Percentiles rank a stretch among this genome's conserved stretches.
These are phyloP conservation scores for Eucalyptus melliodora DNA, from an alignment of 345 rosid species.

Conservation along the genomic window DNA sequence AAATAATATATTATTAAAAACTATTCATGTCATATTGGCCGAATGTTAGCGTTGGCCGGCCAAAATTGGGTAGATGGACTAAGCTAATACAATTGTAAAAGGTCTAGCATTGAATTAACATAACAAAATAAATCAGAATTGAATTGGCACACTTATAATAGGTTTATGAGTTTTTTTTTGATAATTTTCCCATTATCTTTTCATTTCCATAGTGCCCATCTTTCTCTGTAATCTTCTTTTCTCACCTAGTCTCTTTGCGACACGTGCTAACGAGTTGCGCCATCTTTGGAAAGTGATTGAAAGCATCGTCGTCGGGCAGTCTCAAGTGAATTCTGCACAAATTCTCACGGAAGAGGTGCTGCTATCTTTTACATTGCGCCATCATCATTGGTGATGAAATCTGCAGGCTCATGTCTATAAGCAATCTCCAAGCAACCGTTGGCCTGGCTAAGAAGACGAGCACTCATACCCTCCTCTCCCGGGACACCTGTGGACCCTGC, in stretches of 20 bases:
- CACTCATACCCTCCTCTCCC: background rate
- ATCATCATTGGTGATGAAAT: background rate
- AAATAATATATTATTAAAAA: no score
- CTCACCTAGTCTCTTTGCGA: background rate
- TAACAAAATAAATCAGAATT: accelerated
- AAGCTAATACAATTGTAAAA: no score
- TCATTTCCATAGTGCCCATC: background rate
- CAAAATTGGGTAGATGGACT: no score
- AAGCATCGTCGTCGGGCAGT: background rate
- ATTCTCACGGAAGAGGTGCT: background rate
- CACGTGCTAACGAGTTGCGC: background rate
- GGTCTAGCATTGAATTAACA: accelerated
- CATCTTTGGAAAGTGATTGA: background rate
- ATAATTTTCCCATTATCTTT: no score
- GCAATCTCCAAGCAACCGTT: conserved; percentile 1
- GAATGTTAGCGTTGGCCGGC: accelerated
- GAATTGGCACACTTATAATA: no score
- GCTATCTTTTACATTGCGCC: background rate
- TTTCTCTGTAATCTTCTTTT: background rate
- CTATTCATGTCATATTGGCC: accelerated
- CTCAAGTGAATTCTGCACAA: background rate
- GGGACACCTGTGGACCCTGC: background rate
- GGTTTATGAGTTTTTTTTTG: no score
- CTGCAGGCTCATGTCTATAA: background rate
- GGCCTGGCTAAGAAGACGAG: conserved; percentile 14